Base-by-base conservation (phyloP, 352 stramenopile genomes). In the Phytophthora chlamydospora region DNA sequence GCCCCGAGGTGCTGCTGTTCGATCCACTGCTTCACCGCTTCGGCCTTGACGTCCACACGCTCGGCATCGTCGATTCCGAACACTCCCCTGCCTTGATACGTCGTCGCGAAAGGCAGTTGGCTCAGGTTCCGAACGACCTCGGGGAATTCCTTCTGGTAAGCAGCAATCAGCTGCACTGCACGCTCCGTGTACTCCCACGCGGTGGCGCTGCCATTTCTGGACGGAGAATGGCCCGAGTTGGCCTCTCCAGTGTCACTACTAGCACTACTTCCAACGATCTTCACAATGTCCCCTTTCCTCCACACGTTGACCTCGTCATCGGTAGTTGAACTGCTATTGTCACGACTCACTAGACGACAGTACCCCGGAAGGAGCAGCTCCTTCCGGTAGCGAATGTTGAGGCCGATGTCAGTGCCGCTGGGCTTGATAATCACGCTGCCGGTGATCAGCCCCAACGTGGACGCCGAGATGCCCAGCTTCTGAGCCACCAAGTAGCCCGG, bases 161-260 rank as follows among this genome's bases (percentile, higher is more conserved):
- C 88, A 9, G 89, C 83, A 43, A 99, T 84, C 34, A 99, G 83
- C 14, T 95, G 77, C 19, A 99, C 83, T 6, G 97, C 97, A 34
- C 93, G 96, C 44, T 97, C 90, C 3, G 96, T 98, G 75, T 98
- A 99, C 77, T 99, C 95, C 97, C 97, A 99, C n/a, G 72, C 76
- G 4, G 75, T 88, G 38, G 69, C 42, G 39, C 62, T 63, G 4
- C 61, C 55, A 57, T 66, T 68, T 44, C 40, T 52, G 17, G 33
- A 5, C 10, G 53, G 39, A 34, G 55, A 41, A 5, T 32, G 32
- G 10, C 48, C 35, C 2, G 38, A 58, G 32, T 46, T 58, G 12
- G 43, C 32, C 38, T 40, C 39, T 24, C 35, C 49, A 1, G 21
- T 38, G 10, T 62, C 66, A 10, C 46, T 49, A 13, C 82, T 58